phyloP scores from a whole-genome alignment of 2,329 filamentous ascomycete species.

The Ploettnerulaceae sp. region DNA sequence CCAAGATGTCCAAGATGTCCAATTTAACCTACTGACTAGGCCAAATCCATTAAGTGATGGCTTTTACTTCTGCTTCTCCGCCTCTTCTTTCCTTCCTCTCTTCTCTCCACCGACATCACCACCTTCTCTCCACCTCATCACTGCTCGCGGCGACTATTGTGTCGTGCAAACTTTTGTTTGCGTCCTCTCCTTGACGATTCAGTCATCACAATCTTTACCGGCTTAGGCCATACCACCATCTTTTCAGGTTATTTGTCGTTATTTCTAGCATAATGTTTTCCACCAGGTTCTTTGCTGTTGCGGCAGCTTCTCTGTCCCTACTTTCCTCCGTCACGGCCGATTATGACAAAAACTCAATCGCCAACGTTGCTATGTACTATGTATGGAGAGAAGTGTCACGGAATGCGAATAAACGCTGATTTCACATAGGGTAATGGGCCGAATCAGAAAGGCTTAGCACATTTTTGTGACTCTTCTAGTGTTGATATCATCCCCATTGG shows the following conservation, averaged over 20 bases:
- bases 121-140: constrained; percentile 9
- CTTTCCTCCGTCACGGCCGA: constrained; percentile 23
- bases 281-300: constrained; percentile 25
- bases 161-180: constrained; percentile 34
- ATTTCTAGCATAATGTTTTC: constrained; percentile 31
- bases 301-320: constrained; percentile 27
- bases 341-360: constrained; percentile 35
- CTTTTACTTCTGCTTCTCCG: constrained; percentile 12
- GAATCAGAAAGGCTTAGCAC: constrained; percentile 35
- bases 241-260: constrained; percentile 23
- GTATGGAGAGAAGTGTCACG: constrained; percentile 27
- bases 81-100: constrained; percentile 16
- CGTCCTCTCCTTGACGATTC: constrained; percentile 33
- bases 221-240: constrained; percentile 30
- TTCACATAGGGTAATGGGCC: constrained; percentile 38
- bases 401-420: constrained; percentile 3
- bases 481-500: constrained; percentile 42
- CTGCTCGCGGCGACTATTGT: constrained; percentile 21
- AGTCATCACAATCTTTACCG: constrained; percentile 29
- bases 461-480: constrained; percentile 37
- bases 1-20: constrained; percentile 4
- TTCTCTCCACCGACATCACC: constrained; percentile 22
- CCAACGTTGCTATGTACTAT: constrained; percentile 42
- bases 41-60: constrained; percentile 20
- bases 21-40: constrained; percentile 9